These are phyloP conservation scores for Colletotrichum godetiae DNA, from an alignment of 2,329 filamentous ascomycete species.

Conservation along the genomic window DNA sequence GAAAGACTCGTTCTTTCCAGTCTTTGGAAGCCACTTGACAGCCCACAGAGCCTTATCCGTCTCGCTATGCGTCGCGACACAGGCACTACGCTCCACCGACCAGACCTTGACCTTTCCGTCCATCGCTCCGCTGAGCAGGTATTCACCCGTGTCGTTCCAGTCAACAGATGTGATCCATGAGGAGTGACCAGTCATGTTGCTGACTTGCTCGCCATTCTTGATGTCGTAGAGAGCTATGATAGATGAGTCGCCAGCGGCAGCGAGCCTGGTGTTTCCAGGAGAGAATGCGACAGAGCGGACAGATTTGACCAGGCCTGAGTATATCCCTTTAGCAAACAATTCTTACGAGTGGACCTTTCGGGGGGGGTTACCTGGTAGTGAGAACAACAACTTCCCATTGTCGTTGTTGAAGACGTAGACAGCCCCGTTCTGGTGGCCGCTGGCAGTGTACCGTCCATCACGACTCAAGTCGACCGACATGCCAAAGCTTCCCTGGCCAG, in stretches of 20 bases:
- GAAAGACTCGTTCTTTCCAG: slow-evolving; percentile 76
- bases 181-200: slow-evolving; percentile 81
- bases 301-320: slow-evolving; percentile 82
- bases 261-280: slow-evolving; percentile 84
- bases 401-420: slow-evolving; percentile 97
- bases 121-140: slow-evolving; percentile 86
- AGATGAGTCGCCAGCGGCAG: slow-evolving; percentile 88
- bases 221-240: slow-evolving; percentile 95
- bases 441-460: slow-evolving; percentile 88
- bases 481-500: slow-evolving; percentile 86
- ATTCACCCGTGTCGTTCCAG: slow-evolving; percentile 95
- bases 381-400: slow-evolving; percentile 85
- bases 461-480: slow-evolving; percentile 83
- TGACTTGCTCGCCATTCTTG: slow-evolving; percentile 90
- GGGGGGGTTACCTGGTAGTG: slow-evolving; percentile 74
- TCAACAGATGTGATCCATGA: slow-evolving; percentile 93
- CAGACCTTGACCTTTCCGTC: slow-evolving; percentile 97
- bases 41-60: slow-evolving; percentile 87
- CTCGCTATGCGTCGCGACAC: slow-evolving; percentile 94
- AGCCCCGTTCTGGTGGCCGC: slow-evolving; percentile 90
- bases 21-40: slow-evolving; percentile 85
- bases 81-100: slow-evolving; percentile 85
- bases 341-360: neutral
- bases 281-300: slow-evolving; percentile 90
- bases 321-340: neutral